phyloP scores from a whole-genome alignment of 345 rosid genomes.

The Heritiera fomes region DNA sequence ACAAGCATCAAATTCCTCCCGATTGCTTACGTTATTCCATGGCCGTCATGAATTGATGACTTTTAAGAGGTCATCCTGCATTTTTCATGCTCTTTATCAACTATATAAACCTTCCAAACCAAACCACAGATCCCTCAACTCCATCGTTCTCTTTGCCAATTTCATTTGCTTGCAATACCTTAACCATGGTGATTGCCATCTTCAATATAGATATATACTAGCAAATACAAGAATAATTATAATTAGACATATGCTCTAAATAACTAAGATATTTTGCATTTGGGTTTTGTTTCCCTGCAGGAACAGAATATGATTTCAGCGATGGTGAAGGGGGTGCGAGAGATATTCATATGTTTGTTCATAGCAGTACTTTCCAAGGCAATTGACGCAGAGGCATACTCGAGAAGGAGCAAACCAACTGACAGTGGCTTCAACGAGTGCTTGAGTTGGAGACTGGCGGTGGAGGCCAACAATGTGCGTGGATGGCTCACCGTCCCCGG shows the following conservation, averaged over 20 bases:
- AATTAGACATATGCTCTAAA: no score
- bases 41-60: not conserved
- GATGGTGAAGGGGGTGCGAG: constrained; percentile 32
- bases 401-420: not conserved
- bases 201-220: no score
- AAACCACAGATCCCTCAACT: not conserved
- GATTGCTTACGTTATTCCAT: not conserved
- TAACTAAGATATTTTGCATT: not conserved
- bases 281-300: not conserved
- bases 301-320: not conserved
- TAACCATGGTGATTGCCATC: not conserved
- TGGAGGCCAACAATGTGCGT: constrained; percentile 15
- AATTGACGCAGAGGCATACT: not conserved
- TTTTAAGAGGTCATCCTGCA: not conserved
- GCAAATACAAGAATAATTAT: no score
- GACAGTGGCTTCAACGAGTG: not conserved
- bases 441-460: constrained; percentile 16
- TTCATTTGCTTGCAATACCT: constrained; percentile 11
- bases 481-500: constrained; percentile 16
- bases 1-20: not conserved
- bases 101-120: not conserved
- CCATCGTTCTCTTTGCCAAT: not conserved
- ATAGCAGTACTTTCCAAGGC: constrained; percentile 33
- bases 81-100: not conserved
- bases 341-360: constrained; percentile 33